Percentiles rank a stretch among this genome's conserved stretches.
These are phyloP conservation scores for Erythrophleum fordii DNA, from an alignment of 306 rosid species.

Conservation along the genomic window DNA sequence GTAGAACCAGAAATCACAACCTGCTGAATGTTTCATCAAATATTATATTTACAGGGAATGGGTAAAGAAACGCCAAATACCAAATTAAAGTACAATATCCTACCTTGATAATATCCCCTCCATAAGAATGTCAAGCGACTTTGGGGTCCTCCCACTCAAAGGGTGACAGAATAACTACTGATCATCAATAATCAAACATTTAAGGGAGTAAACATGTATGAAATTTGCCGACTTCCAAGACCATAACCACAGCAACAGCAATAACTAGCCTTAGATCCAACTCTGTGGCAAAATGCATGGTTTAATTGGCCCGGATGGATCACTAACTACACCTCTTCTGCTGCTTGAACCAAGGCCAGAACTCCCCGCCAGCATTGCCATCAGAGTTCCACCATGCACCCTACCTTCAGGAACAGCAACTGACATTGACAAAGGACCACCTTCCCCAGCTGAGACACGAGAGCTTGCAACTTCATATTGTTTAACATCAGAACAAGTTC, in stretches of 20 bases:
- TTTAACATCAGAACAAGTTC: conserved; percentile 31
- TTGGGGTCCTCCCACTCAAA: conserved; percentile 40
- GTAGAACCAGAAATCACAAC: conserved; percentile 48
- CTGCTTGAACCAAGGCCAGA: conserved; percentile 47
- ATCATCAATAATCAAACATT: conserved; percentile 29
- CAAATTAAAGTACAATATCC: conserved; percentile 43
- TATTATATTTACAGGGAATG: conserved; percentile 54
- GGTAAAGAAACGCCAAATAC: conserved; percentile 43
- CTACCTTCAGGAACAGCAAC: conserved; percentile 64
- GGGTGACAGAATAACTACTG: conserved; percentile 38
- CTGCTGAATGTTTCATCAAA: conserved; percentile 40
- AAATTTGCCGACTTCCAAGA: conserved; percentile 40
- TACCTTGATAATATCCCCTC: conserved; percentile 34
- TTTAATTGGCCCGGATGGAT: conserved; percentile 43
- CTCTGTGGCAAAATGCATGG: conserved; percentile 39
- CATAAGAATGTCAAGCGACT: conserved; percentile 30
- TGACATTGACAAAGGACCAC: conserved; percentile 23
- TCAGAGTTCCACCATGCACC: conserved; percentile 79
- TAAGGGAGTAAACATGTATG: conserved; percentile 34
- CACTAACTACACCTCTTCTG: conserved; percentile 24
- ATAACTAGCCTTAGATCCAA: conserved; percentile 51
- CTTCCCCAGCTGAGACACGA: conserved; percentile 34
- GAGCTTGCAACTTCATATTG: conserved; percentile 25
- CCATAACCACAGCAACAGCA: conserved; percentile 19
- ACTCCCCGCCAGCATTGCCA: conserved; percentile 58